Conservation (phyloP, 768 basidiomycete species). For the Suillus subluteus region DNA sequence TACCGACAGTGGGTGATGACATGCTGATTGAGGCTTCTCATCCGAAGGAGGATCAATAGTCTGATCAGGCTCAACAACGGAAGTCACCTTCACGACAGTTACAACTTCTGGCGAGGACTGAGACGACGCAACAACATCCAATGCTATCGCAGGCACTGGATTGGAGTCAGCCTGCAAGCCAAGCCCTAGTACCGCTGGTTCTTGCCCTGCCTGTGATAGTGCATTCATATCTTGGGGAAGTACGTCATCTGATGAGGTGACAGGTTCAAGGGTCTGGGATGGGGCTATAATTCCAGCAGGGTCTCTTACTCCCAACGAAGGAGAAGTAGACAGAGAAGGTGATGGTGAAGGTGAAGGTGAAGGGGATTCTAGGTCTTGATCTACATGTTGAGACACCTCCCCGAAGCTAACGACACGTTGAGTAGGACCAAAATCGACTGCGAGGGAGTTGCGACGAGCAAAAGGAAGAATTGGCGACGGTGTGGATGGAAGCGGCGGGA, state of each 20-base stretch:
- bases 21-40: background rate
- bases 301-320: background rate
- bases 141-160: background rate
- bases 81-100: background rate
- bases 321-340: conserved; percentile 4
- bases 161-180: background rate
- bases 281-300: background rate
- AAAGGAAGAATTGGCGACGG: background rate
- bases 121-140: background rate
- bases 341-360: background rate
- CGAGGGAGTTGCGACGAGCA: conserved; percentile 34
- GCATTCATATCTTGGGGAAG: conserved; percentile 9
- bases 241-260: background rate
- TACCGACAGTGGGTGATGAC: background rate
- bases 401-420: conserved; percentile 25
- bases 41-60: background rate
- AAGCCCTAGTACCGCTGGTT: background rate
- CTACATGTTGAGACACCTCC: conserved; percentile 9
- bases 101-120: background rate
- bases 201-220: conserved; percentile 11
- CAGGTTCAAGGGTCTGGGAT: background rate
- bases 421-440: conserved; percentile 26
- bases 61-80: background rate
- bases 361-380: conserved; percentile 10
- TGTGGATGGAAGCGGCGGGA: conserved; percentile 29